Conservation (phyloP, 2,329 filamentous ascomycete species). For the Trichoderma aggressivum region DNA sequence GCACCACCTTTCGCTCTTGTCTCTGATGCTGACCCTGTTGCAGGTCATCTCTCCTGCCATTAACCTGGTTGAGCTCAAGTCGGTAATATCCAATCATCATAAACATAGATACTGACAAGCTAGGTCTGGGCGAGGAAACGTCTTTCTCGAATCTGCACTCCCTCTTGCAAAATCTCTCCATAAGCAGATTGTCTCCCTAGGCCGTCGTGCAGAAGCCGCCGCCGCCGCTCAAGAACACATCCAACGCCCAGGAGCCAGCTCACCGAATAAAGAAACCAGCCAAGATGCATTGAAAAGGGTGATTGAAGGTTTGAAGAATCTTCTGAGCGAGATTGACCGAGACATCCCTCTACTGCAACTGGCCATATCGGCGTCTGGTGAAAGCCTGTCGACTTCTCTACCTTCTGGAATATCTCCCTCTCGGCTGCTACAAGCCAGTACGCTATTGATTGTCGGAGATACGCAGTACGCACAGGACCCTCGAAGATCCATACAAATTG, state of each 20-base stretch:
- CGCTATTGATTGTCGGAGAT: conserved; percentile 83
- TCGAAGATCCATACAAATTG: conserved; percentile 69
- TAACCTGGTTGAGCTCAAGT: conserved; percentile 90
- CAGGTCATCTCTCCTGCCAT: conserved; percentile 86
- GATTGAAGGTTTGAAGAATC: conserved; percentile 67
- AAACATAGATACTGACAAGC: conserved; percentile 11
- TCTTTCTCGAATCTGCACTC: conserved; percentile 75
- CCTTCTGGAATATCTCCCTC: conserved; percentile 86
- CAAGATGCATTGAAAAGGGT: conserved; percentile 66
- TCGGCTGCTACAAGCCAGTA: conserved; percentile 85
- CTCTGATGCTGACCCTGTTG: background rate
- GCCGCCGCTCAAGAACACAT: conserved; percentile 58
- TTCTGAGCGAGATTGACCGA: conserved; percentile 80
- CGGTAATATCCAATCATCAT: conserved; percentile 27
- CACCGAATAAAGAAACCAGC: conserved; percentile 34
- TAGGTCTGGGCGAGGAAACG: conserved; percentile 53
- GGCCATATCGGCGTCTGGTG: conserved; percentile 90
- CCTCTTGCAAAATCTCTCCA: conserved; percentile 78
- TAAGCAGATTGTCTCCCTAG: conserved; percentile 77
- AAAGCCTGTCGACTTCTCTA: conserved; percentile 75
- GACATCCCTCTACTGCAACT: conserved; percentile 89
- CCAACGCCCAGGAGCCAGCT: conserved; percentile 39
- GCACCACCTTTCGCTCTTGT: background rate
- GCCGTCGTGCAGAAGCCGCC: conserved; percentile 68
- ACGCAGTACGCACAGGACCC: conserved; percentile 70